A percentile compares a stretch with the other conserved stretches of the same genome.
These are phyloP conservation scores for Trichoderma cornu-damae DNA, from an alignment of 2,329 filamentous ascomycete species.

Conservation along the genomic window DNA sequence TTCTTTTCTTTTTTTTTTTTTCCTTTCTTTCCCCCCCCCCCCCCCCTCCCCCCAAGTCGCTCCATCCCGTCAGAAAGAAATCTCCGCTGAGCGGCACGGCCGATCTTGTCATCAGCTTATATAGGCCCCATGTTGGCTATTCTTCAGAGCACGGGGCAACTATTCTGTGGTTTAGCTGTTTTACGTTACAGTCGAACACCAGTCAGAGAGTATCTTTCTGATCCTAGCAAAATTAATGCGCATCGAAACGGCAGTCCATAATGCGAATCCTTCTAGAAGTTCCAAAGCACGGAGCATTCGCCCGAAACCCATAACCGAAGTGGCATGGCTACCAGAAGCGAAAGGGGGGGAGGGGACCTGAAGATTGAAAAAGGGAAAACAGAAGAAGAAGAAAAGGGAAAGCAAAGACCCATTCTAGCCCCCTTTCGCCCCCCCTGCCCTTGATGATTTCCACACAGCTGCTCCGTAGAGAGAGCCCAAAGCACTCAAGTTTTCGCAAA, in stretches of 20 bases:
- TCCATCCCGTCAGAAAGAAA: no score
- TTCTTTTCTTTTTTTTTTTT: not conserved
- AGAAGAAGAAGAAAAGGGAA: not conserved
- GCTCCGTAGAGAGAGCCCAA: not conserved
- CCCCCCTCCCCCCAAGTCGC: no score
- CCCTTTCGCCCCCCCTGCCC: not conserved
- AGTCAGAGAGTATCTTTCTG: not conserved
- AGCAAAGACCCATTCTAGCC: not conserved
- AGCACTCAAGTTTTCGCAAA: not conserved
- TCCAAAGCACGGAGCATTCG: not conserved
- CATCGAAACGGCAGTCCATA: not conserved
- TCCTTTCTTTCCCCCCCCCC: not conserved
- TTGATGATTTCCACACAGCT: not conserved
- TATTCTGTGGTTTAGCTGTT: not conserved
- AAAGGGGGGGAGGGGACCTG: not conserved
- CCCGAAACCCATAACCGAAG: not conserved
- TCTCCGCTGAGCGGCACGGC: not conserved
- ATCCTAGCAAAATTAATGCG: not conserved
- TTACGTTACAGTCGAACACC: not conserved
- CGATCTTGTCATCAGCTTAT: not conserved
- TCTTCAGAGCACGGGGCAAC: not conserved
- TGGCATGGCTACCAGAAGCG: not conserved
- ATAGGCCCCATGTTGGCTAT: not conserved
- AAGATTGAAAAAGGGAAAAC: not conserved
- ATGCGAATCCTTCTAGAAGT: slow-evolving; percentile 5